phyloP scores from a whole-genome alignment of 495 filamentous ascomycete species.

The Haplographium delicatum region DNA sequence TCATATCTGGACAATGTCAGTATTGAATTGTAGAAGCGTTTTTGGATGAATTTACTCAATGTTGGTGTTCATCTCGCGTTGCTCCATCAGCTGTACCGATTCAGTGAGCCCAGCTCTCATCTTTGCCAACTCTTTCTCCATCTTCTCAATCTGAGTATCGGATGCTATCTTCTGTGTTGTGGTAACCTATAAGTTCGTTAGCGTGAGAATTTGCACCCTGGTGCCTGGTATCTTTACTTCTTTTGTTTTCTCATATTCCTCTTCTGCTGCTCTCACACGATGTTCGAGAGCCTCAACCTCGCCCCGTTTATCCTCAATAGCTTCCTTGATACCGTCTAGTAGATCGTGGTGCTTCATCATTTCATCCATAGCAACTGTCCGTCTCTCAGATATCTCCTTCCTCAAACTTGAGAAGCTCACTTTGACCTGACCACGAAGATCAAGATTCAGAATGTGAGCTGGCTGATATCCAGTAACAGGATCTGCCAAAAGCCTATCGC shows the following conservation, averaged over 20 bases:
- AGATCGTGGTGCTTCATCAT: constrained; percentile 89
- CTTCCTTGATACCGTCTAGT: constrained; percentile 87
- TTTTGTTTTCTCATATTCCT: constrained; percentile 90
- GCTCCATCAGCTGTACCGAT: constrained; percentile 86
- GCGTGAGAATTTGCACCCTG: neutral
- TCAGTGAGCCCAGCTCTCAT: constrained; percentile 84
- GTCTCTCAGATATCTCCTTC: constrained; percentile 82
- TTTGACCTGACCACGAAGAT: constrained; percentile 77
- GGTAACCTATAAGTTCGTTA: constrained; percentile 47
- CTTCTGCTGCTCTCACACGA: constrained; percentile 73
- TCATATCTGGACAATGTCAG: constrained; percentile 60
- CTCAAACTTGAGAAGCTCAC: constrained; percentile 68
- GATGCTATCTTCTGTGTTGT: constrained; percentile 78
- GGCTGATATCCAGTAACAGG: constrained; percentile 82
- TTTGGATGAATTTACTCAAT: constrained; percentile 63
- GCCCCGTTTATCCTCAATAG: constrained; percentile 85
- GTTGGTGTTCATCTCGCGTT: constrained; percentile 92
- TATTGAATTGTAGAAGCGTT: neutral
- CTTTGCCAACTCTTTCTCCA: constrained; percentile 94
- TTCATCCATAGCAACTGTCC: constrained; percentile 73
- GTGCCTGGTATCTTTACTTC: constrained; percentile 45
- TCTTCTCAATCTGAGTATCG: constrained; percentile 93
- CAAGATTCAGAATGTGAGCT: constrained; percentile 77
- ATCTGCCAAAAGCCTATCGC: constrained; percentile 70
- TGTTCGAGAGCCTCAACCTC: constrained; percentile 93